Conservation (phyloP, 2,329 filamentous ascomycete species). For the Thielaviopsis euricoi region DNA sequence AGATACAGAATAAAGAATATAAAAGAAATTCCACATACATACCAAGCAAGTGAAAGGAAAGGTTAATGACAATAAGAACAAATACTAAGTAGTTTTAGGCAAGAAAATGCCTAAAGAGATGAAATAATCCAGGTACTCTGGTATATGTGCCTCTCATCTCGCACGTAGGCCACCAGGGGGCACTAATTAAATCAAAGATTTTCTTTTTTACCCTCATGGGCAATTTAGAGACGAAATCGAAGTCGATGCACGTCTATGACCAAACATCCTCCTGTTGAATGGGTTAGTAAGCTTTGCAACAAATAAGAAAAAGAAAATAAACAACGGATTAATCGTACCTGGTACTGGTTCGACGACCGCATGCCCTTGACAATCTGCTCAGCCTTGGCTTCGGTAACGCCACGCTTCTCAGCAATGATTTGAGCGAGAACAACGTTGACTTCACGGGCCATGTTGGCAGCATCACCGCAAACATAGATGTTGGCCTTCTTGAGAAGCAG, state of each 20-base stretch:
- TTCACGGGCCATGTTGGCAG: constrained; percentile 90
- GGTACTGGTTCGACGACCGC: constrained; percentile 89
- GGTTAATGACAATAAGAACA: no score
- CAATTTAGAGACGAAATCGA: no score
- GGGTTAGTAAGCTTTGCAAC: constrained; percentile 3
- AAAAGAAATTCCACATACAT: no score
- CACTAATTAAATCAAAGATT: no score
- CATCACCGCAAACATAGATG: constrained; percentile 97
- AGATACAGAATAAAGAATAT: no score
- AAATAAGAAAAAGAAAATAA: background rate
- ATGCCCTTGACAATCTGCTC: constrained; percentile 97
- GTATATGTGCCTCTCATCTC: no score
- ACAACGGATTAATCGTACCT: constrained; percentile 39
- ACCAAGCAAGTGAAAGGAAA: no score
- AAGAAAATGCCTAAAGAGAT: no score
- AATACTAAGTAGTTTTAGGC: no score
- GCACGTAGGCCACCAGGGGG: no score
- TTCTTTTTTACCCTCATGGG: no score
- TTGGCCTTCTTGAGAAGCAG: constrained; percentile 76
- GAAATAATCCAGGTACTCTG: no score
- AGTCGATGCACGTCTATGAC: constrained; percentile 30
- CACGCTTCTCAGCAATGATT: constrained; percentile 72
- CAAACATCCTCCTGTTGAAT: constrained; percentile 50
- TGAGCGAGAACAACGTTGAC: constrained; percentile 76
- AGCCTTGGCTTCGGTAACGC: constrained; percentile 68